These are phyloP conservation scores for Rhodotorula glutinis DNA, from an alignment of 1,284 basidiomycete genomes.

Conservation along the genomic window DNA sequence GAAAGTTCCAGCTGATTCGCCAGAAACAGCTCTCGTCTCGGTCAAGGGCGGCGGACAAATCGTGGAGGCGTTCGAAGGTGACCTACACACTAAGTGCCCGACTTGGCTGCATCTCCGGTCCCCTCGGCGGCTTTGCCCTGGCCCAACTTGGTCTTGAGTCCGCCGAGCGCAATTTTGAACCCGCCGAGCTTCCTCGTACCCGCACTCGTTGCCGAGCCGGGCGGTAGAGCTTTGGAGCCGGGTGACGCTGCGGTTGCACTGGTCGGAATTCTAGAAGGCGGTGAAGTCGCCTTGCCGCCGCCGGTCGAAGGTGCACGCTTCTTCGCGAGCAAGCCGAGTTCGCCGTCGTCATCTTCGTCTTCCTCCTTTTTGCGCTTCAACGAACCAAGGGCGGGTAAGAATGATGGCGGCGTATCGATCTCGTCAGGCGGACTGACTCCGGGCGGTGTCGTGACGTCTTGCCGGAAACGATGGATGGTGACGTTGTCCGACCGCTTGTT, in stretches of 20 bases:
- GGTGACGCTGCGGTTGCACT: not conserved
- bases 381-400: constrained; percentile 54
- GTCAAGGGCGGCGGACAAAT: too few relatives aligned
- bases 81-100: not conserved
- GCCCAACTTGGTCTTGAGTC: constrained; percentile 19
- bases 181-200: constrained; percentile 1
- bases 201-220: not conserved
- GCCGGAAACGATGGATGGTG: not conserved
- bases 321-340: constrained; percentile 57
- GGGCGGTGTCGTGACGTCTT: constrained; percentile 30
- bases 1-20: too few relatives aligned
- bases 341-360: constrained; percentile 64
- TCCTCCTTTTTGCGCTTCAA: constrained; percentile 63
- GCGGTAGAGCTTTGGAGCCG: not conserved
- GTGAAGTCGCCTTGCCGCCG: not conserved
- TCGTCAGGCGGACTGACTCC: constrained; percentile 45
- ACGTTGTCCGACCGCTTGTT: not conserved
- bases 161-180: constrained; percentile 29
- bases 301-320: constrained; percentile 48
- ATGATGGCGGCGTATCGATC: constrained; percentile 49
- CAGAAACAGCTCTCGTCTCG: too few relatives aligned
- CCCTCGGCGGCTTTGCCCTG: not conserved
- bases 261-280: not conserved
- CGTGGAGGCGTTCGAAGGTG: too few relatives aligned
- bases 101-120: not conserved